Evolutionary conservation across 2,329 filamentous ascomycete genomes (phyloP), one percentile per base, ranked within the genome.

Genomic region (Sporothrix euskadiensis): DNA sequence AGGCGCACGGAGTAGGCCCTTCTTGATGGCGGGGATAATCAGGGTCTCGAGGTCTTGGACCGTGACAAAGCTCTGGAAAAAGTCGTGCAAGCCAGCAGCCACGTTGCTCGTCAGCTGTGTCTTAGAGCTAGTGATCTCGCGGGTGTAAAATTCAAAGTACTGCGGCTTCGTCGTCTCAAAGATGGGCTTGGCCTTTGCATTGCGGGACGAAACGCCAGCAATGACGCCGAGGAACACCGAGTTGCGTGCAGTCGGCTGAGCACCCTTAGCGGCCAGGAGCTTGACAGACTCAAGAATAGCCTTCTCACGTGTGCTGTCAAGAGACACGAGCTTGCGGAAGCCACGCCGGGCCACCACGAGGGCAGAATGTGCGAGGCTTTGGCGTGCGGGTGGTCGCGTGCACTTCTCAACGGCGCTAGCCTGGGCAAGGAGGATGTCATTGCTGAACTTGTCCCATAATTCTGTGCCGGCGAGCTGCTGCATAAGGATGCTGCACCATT

Each of bases 401-500:
- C 94, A 96, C 77, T 89, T 91, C 78, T 97, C 93, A 72, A 98
- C 83, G 19, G 90, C 88, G 79, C 91, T 89, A 32, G 93, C 92
- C 80, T 92, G 86, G 68, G 91, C 88, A 47, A 88, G 81, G 39
- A 97, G 83, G 57, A 96, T 83, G 47, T 93, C 90, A 76, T 85
- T 79, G 71, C 88, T 88, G 80, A 90, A 90, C 78, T 85, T 85
- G 69, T 88, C 87, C 91, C 90, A 94, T 59, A 88, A 81, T 10
- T 86, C 80, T 19, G 88, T 88, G 66, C 86, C 86, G 44, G 88
- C 88, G 35, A 94, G 85, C 73, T 91, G 87, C 78, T 94, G 90
- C 77, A 97, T 88, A 69, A 98, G 83, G 73, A 95, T 81, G 74
- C 91, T 92, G 81, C 90, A 94, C 95, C 95, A 99, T 81, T 97